These are phyloP conservation scores for Heliamphora pulchella DNA, from an alignment of 179 eudicot genomes.

Conservation along the genomic window DNA sequence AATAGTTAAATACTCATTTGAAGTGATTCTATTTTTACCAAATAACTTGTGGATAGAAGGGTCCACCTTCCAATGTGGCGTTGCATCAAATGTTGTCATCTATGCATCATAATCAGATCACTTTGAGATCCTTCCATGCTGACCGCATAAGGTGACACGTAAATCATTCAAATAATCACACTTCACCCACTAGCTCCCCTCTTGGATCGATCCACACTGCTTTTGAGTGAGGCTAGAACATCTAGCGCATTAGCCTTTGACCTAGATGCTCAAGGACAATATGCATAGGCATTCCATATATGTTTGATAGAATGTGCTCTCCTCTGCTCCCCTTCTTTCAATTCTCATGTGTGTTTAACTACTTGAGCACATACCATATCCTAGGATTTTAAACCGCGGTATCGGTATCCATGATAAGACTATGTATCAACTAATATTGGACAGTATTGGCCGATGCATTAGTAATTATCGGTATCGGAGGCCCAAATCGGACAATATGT, in stretches of 20 bases:
- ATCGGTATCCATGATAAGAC: too few species aligned
- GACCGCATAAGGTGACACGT: background rate
- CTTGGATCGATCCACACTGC: background rate
- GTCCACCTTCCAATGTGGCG: background rate
- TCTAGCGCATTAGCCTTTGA: background rate
- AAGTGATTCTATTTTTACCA: background rate
- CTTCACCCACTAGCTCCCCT: background rate
- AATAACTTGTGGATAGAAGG: background rate
- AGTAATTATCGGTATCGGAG: too few species aligned
- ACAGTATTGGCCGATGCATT: too few species aligned
- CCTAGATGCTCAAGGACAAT: background rate
- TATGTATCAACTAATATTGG: too few species aligned
- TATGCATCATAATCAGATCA: background rate
- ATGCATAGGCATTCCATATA: background rate
- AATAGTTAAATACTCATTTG: background rate
- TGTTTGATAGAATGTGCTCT: background rate
- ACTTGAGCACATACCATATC: background rate
- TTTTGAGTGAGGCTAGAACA: background rate
- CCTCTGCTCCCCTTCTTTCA: background rate
- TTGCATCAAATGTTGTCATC: background rate
- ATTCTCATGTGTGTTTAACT: background rate
- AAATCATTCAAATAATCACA: background rate
- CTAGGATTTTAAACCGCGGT: too few species aligned
- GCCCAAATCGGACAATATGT: too few species aligned
- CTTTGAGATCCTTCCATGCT: constrained; percentile 2